Conservation (phyloP, 2,329 filamentous ascomycete genomes). For the Neopestalotiopsis sp. region DNA sequence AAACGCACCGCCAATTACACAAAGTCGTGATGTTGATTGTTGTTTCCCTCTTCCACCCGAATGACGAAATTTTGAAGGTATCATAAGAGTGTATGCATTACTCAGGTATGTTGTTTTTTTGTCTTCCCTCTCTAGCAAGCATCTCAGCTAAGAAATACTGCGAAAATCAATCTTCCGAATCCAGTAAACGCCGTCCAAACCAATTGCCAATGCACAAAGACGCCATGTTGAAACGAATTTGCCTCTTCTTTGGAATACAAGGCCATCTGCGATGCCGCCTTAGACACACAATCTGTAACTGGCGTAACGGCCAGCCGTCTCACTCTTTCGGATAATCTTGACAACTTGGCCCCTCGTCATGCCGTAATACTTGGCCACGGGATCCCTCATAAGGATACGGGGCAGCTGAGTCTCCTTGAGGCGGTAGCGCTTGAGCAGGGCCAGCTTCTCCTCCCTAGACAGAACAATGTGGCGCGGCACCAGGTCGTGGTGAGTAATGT, state of each 20-base stretch:
- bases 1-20: too few species aligned
- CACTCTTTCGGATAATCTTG: constrained; percentile 95
- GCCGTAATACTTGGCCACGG: constrained; percentile 89
- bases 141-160: not conserved
- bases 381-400: constrained; percentile 88
- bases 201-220: constrained; percentile 19
- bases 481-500: constrained; percentile 97
- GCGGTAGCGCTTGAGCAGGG: constrained; percentile 85
- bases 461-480: constrained; percentile 93
- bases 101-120: not conserved
- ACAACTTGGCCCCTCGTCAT: constrained; percentile 92
- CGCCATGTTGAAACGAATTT: constrained; percentile 27
- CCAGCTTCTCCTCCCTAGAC: constrained; percentile 86
- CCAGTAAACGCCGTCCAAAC: constrained; percentile 14
- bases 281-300: constrained; percentile 81
- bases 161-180: constrained; percentile 3
- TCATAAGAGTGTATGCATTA: not conserved
- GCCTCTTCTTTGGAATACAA: constrained; percentile 16
- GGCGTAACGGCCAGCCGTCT: constrained; percentile 95
- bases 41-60: not conserved
- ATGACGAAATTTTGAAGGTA: not conserved
- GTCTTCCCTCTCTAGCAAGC: constrained; percentile 7
- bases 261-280: constrained; percentile 22
- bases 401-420: constrained; percentile 98
- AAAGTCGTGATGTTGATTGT: not conserved